Base-by-base conservation (phyloP, 2,329 filamentous ascomycete genomes). In the Verticillium longisporum region DNA sequence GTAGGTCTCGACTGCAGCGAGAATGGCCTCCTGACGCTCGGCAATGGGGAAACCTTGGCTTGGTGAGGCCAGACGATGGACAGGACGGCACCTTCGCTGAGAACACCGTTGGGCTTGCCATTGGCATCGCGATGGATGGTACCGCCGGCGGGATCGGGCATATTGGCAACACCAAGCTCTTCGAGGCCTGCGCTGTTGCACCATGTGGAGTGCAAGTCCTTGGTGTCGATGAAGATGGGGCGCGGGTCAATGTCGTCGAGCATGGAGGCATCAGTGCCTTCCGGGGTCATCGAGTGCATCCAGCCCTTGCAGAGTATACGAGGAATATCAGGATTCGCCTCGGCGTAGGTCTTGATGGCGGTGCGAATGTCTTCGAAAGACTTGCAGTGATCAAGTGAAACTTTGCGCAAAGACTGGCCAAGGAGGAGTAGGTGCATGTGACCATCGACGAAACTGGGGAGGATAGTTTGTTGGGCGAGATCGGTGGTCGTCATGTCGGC, bases 371-470 rank as follows among this genome's bases (percentile, higher is more conserved):
- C 82, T 0, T 74, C 74, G 1, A 84, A 68, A 56, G 71, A 75
- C 63, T 75, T 76, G 68, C 82, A 84, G 15, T 74, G 71, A 21
- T 80, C 77, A 1, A 86, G 71, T 31, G 74, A 72, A 21, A 83
- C 73, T 67, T 84, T 84, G 33, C 74, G 76, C 18, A 85, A 73
- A 0, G 81, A 78, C 63, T 84, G 81, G 1, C 83, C 83, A 0
- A 84, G 74, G 10, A 82, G 73, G 0, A 85, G 74, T 10, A 86
- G 74, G 66, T 86, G 83, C 70, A 84, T 77, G 63, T 86, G 83
- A 6, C 80, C 82, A 62, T 86, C 83, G 45, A 85, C 79, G 71
- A 86, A 85, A 14, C 82, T 78, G 0, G 83, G 83, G 1, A 85
- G 72, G 3, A 85, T 72, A 1, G 74, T 75, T 26, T 67, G 68